phyloP scores from a whole-genome alignment of 2,329 filamentous ascomycete genomes.

The Coniochaeta pulveracea region DNA sequence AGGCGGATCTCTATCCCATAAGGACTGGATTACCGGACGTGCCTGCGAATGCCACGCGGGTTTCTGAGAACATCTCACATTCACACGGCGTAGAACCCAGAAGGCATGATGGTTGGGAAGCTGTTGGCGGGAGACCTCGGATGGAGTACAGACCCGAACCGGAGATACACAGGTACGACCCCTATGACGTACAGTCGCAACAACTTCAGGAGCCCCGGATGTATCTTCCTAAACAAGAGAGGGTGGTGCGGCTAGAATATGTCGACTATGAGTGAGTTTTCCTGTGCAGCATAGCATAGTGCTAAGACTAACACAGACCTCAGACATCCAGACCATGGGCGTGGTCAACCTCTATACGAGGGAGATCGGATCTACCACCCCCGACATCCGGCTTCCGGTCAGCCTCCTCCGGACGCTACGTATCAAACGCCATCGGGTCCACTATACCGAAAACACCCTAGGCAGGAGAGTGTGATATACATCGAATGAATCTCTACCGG shows the following conservation, averaged over 20 bases:
- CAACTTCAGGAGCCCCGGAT: not conserved
- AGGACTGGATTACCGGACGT: too few species aligned
- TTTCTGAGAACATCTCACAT: constrained; percentile 1
- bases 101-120: not conserved
- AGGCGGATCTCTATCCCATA: too few species aligned
- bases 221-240: constrained; percentile 9
- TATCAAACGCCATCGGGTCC: not conserved
- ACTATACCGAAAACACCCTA: not conserved
- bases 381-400: not conserved
- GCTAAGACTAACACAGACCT: not conserved
- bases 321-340: not conserved
- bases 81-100: not conserved
- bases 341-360: not conserved
- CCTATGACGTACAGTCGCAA: not conserved
- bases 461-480: constrained; percentile 2
- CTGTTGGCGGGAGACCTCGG: too few species aligned
- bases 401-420: not conserved
- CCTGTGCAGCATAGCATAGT: not conserved
- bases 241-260: constrained; percentile 14
- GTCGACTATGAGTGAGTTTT: constrained; percentile 7
- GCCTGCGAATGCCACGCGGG: constrained; percentile 1
- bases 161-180: not conserved
- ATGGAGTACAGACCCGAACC: not conserved
- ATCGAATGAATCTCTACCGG: not conserved
- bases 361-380: not conserved